Conservation (phyloP, 345 rosid species). For the Carallia pectinifolia region DNA sequence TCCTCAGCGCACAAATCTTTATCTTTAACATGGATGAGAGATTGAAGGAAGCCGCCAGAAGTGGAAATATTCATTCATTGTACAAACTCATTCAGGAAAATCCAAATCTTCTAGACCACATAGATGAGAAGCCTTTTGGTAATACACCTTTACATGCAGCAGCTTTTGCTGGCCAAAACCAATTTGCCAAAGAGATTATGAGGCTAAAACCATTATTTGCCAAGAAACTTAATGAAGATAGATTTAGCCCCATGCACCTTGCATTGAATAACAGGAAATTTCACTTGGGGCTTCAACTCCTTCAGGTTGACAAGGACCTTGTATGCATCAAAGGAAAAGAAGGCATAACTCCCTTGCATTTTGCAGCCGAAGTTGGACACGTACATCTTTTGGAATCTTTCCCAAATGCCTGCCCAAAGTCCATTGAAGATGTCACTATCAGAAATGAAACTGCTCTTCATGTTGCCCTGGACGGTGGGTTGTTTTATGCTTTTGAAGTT, state of each 20-base stretch:
- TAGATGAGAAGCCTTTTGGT: too few relatives aligned
- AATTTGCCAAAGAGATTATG: constrained; percentile 33
- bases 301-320: constrained; percentile 15
- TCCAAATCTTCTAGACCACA: too few relatives aligned
- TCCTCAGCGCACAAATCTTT: too few relatives aligned
- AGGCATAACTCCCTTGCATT: constrained; percentile 24
- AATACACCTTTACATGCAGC: constrained; percentile 25
- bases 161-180: constrained; percentile 22
- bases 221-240: too few relatives aligned
- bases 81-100: too few relatives aligned
- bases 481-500: background rate
- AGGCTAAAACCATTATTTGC: constrained; percentile 38
- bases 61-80: too few relatives aligned
- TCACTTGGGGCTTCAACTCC: background rate
- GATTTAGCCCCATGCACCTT: too few relatives aligned
- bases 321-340: constrained; percentile 18
- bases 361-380: background rate
- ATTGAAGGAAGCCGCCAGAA: constrained; percentile 4
- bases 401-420: constrained; percentile 14
- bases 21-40: background rate
- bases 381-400: background rate
- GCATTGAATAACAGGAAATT: background rate
- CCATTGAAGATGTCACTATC: constrained; percentile 34
- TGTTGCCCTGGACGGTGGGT: constrained; percentile 15
- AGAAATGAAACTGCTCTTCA: constrained; percentile 32